phyloP scores from a whole-genome alignment of 306 rosid genomes.

The Argentina anserina region DNA sequence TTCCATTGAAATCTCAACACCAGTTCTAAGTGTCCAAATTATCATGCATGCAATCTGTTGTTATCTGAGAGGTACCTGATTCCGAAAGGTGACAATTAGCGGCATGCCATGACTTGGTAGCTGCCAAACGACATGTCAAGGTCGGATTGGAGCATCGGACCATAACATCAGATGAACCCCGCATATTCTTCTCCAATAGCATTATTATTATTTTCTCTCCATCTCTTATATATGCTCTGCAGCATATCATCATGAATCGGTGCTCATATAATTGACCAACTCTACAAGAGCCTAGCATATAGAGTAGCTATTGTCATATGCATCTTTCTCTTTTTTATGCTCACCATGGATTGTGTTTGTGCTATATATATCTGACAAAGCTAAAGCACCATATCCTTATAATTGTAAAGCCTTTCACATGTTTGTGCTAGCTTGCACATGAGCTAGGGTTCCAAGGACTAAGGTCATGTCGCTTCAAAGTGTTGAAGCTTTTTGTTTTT shows the following conservation, averaged over 20 bases:
- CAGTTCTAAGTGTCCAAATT: constrained; percentile 3
- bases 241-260: neutral
- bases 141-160: neutral
- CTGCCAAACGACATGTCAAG: constrained; percentile 16
- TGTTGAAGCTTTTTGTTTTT: neutral
- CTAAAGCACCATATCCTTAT: neutral
- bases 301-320: neutral
- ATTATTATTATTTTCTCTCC: neutral
- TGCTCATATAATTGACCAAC: neutral
- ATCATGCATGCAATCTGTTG: constrained; percentile 18
- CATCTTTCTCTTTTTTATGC: neutral
- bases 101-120: neutral
- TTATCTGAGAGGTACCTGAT: constrained; percentile 22
- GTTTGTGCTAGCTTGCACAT: neutral
- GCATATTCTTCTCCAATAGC: constrained; percentile 11
- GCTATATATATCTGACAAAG: neutral
- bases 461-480: neutral
- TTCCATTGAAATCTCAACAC: constrained; percentile 1
- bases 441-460: neutral
- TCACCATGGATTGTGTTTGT: neutral
- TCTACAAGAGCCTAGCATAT: neutral
- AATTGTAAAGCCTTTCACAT: neutral
- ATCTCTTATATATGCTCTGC: neutral
- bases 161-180: neutral
- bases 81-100: constrained; percentile 14